Conservation (phyloP, 78 protist species). For the Creolimax fragrantissima region DNA sequence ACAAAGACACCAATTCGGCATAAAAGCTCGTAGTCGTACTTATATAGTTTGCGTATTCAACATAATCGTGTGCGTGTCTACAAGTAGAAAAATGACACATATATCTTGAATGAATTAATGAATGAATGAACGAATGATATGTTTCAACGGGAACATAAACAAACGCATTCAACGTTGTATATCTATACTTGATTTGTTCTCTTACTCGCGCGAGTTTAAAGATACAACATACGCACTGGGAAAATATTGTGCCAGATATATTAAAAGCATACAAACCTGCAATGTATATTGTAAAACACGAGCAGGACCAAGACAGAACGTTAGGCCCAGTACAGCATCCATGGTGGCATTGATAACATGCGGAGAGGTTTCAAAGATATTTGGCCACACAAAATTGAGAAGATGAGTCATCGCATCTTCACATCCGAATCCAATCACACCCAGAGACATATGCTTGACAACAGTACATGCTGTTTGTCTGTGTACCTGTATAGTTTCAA, state of each 20-base stretch:
- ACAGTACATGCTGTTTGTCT: slow-evolving; percentile 17
- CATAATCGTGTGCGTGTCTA: neutral
- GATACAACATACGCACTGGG: neutral
- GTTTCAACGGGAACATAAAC: too few relatives aligned
- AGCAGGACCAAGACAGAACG: slow-evolving; percentile 88
- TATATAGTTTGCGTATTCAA: neutral
- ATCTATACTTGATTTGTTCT: too few relatives aligned
- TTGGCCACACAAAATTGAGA: slow-evolving; percentile 97
- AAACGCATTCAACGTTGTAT: too few relatives aligned
- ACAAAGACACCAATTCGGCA: too few relatives aligned
- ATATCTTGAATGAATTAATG: too few relatives aligned
- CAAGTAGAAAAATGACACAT: neutral
- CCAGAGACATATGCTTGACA: slow-evolving; percentile 66
- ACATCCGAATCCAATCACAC: slow-evolving; percentile 76
- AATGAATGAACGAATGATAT: too few relatives aligned
- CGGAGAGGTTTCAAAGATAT: slow-evolving; percentile 96
- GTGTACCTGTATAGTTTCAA: neutral
- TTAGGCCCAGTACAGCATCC: slow-evolving; percentile 93
- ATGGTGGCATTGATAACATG: slow-evolving; percentile 95
- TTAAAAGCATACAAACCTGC: slow-evolving; percentile 41
- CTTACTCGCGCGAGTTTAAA: neutral
- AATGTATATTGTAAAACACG: slow-evolving; percentile 71
- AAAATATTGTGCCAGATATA: neutral
- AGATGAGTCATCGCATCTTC: slow-evolving; percentile 95
- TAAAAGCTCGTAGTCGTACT: too few relatives aligned